Evolutionary conservation across 495 filamentous ascomycete species (phyloP).

Genomic region (Friedmanniomyces simplex): DNA sequence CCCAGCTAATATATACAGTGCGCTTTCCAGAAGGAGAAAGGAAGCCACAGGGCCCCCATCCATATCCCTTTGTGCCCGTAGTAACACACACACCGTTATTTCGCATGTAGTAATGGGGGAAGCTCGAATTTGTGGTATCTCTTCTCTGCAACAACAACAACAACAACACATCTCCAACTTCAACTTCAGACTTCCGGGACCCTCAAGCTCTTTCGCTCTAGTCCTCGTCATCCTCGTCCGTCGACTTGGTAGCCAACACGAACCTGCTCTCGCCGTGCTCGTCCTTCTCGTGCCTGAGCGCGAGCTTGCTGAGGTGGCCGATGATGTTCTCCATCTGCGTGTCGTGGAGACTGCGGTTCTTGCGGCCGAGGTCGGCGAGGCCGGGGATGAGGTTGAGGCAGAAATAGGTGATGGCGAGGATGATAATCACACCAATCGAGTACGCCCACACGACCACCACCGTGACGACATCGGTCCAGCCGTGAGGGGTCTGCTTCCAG

Average conservation of each 20-base stretch:
- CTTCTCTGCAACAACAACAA: neutral
- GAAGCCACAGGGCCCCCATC: neutral
- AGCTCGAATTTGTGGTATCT: neutral
- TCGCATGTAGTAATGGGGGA: neutral
- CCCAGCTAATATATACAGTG: neutral
- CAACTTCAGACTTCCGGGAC: neutral
- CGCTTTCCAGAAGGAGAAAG: constrained; percentile 2
- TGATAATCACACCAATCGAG: constrained; percentile 66
- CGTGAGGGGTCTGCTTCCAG: constrained; percentile 43
- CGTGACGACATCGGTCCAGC: constrained; percentile 63
- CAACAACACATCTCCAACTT: neutral
- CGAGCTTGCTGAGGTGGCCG: constrained; percentile 62
- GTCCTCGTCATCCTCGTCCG: constrained; percentile 62
- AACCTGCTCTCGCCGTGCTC: constrained; percentile 46
- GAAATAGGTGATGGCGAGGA: constrained; percentile 71
- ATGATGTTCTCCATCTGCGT: constrained; percentile 76
- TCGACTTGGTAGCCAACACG: constrained; percentile 49
- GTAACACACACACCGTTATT: constrained; percentile 3
- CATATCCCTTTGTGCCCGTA: neutral
- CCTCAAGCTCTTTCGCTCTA: constrained; percentile 21
- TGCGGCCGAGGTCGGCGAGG: constrained; percentile 69
- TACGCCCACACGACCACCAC: constrained; percentile 69
- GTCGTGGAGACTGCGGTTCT: constrained; percentile 62
- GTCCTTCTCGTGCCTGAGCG: constrained; percentile 57
- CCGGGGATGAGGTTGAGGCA: constrained; percentile 55